Evolutionary conservation across 2,329 filamentous ascomycete species (phyloP), one percentile per base, ranked within the genome.

Genomic region (Paecilomyces sp.): DNA sequence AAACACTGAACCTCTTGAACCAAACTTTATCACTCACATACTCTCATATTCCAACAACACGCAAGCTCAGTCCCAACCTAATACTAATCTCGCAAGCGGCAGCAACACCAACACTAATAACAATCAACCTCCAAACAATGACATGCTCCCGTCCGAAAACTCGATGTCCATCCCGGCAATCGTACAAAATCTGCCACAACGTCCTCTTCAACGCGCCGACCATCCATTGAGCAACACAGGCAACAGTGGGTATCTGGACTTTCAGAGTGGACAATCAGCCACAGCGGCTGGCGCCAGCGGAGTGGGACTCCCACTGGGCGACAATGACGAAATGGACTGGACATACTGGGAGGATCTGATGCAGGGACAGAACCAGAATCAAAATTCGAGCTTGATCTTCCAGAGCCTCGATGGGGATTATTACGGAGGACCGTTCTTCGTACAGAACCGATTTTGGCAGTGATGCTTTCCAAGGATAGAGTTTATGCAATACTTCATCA

Each of bases 341-440:
- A 58, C 13, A 1, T 58, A 54, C n/a, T 58, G 57, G 57, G 57
- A 58, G 22, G 57, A 34, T 55, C 34, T 58, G 52, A 50, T 58
- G n/a, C 25, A 50, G 2, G 57, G 52, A 15, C 57, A 47, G 9
- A 47, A 18, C 9, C 18, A n/a, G 41, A 47, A 47, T 47, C 57
- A 47, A n/a, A 47, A 18, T 18, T 47, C 41, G 41, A 47, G 9
- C n/a, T n/a, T n/a, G n/a, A 47, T 47, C 41, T 47, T 47, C 18
- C 41, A 47, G 41, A 47, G 18, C 41, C 7, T 18, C 5, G 41
- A n/a, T 8, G 41, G n/a, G 9, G 41, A 47, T 47, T 47, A 47
- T 22, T 47, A 47, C n/a, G 41, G 41, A 22, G 22, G 41, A 6
- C 15, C 41, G n/a, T 47, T 47, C 18, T 47, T 47, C 3, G 41